Percentiles rank a stretch among this genome's conserved stretches.
phyloP scores from a whole-genome alignment of 495 filamentous ascomycete species.

The Penicillium simplicissimum region DNA sequence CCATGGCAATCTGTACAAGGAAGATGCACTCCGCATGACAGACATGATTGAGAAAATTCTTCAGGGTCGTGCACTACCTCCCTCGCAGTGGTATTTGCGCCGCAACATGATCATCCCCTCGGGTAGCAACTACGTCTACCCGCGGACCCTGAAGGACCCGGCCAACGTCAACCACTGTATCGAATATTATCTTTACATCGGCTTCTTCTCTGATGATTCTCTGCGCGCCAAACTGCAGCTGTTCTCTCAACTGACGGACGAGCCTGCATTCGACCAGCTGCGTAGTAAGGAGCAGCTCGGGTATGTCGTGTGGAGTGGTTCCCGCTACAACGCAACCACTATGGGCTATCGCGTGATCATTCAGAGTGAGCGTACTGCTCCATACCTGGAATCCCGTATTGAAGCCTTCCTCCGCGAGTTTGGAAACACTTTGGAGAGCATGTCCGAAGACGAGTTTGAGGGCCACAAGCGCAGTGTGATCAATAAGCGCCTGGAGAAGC shows the following conservation, averaged over 20 bases:
- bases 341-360: slow-evolving; percentile 89
- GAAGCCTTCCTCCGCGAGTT: slow-evolving; percentile 76
- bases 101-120: slow-evolving; percentile 76
- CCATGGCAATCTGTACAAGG: slow-evolving; percentile 94
- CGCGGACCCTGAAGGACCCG: slow-evolving; percentile 76
- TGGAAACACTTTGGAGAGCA: slow-evolving; percentile 63
- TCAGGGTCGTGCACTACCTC: slow-evolving; percentile 72
- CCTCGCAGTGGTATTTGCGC: slow-evolving; percentile 75
- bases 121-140: slow-evolving; percentile 80
- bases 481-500: slow-evolving; percentile 83
- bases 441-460: slow-evolving; percentile 86
- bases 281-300: slow-evolving; percentile 97
- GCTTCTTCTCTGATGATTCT: slow-evolving; percentile 64
- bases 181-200: slow-evolving; percentile 84
- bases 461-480: slow-evolving; percentile 87
- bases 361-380: slow-evolving; percentile 83
- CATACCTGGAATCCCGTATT: slow-evolving; percentile 84
- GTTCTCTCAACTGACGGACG: slow-evolving; percentile 87
- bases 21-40: slow-evolving; percentile 86
- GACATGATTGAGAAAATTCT: slow-evolving; percentile 77
- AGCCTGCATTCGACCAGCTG: slow-evolving; percentile 91
- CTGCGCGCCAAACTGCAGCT: slow-evolving; percentile 77
- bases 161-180: slow-evolving; percentile 97
- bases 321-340: slow-evolving; percentile 65
- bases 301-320: slow-evolving; percentile 89